Evolutionary conservation across 371 early-diverging fungal species (phyloP).

Genomic region (Caulochytrium protostelioides): DNA sequence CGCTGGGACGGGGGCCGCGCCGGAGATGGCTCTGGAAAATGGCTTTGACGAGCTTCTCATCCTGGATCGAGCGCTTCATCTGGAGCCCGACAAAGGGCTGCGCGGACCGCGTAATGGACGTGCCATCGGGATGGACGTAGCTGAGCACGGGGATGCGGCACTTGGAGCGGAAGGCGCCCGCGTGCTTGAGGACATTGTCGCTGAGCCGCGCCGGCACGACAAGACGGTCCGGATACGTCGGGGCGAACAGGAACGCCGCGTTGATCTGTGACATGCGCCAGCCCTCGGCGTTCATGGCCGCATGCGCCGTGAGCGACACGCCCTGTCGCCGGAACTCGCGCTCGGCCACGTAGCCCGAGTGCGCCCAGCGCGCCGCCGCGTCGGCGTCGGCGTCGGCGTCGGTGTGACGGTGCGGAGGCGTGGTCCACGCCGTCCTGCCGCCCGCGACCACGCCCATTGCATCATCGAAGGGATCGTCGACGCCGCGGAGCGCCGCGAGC

Average conservation of each 20-base stretch:
- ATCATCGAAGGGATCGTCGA: too few species aligned
- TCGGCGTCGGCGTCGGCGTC: too few species aligned
- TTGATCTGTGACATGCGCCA: too few species aligned
- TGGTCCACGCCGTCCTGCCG: too few species aligned
- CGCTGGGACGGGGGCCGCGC: constrained; percentile 16
- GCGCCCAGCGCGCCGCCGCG: too few species aligned
- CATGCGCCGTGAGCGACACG: constrained; percentile 1
- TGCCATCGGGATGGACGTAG: constrained; percentile 61
- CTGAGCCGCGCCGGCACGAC: constrained; percentile 72
- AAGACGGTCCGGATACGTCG: constrained; percentile 67
- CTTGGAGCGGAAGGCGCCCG: constrained; percentile 76
- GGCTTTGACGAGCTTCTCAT: constrained; percentile 82
- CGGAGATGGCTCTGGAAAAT: constrained; percentile 36
- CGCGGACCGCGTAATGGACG: constrained; percentile 70
- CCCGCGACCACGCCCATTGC: too few species aligned
- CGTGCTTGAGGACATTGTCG: constrained; percentile 69
- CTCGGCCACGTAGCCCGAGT: too few species aligned
- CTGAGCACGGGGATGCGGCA: constrained; percentile 69
- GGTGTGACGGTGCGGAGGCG: too few species aligned
- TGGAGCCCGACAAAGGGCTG: constrained; percentile 89
- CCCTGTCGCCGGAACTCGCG: background rate
- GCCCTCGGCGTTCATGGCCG: too few species aligned
- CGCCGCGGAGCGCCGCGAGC: too few species aligned
- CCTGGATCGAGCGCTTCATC: constrained; percentile 80
- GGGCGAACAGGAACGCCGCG: constrained; percentile 43